These are phyloP conservation scores for Picocystis salinarum DNA, from an alignment of 139 green algal species.

Conservation along the genomic window DNA sequence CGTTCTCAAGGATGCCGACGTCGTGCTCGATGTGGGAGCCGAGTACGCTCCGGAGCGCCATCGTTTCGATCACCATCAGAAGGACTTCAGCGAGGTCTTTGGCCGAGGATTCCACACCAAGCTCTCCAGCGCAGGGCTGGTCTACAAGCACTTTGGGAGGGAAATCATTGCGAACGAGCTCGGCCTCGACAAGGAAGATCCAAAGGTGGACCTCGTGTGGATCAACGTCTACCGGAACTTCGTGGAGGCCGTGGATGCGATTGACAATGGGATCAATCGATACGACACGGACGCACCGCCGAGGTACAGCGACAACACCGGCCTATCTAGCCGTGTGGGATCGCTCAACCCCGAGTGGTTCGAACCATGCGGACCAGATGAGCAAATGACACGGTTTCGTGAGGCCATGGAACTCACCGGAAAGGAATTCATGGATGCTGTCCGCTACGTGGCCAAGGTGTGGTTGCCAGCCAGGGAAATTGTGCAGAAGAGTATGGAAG, in stretches of 20 bases:
- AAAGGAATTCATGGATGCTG: conserved; percentile 50
- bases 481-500: conserved; percentile 32
- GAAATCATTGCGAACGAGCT: conserved; percentile 1
- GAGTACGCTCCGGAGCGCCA: conserved; percentile 45
- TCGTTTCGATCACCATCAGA: conserved; percentile 88
- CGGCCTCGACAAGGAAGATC: conserved; percentile 21
- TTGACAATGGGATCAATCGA: conserved; percentile 87
- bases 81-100: conserved; percentile 57
- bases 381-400: conserved; percentile 36
- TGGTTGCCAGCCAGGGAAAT: conserved; percentile 72
- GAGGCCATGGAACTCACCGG: conserved; percentile 73
- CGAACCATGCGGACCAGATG: conserved; percentile 26
- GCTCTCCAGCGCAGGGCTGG: conserved; percentile 39
- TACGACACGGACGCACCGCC: conserved; percentile 30
- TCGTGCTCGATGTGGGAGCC: conserved; percentile 83
- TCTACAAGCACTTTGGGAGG: conserved; percentile 71
- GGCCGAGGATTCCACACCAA: conserved; percentile 37
- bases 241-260: conserved; percentile 80
- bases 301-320: conserved; percentile 71
- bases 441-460: conserved; percentile 30
- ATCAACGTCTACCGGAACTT: conserved; percentile 84
- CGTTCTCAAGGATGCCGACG: conserved; percentile 51
- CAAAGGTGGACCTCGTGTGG: conserved; percentile 58
- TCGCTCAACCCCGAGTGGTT: conserved; percentile 76
- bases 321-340: conserved; percentile 52